Evolutionary conservation across 2,329 filamentous ascomycete genomes (phyloP).

Genomic region (Talaromyces sp.): DNA sequence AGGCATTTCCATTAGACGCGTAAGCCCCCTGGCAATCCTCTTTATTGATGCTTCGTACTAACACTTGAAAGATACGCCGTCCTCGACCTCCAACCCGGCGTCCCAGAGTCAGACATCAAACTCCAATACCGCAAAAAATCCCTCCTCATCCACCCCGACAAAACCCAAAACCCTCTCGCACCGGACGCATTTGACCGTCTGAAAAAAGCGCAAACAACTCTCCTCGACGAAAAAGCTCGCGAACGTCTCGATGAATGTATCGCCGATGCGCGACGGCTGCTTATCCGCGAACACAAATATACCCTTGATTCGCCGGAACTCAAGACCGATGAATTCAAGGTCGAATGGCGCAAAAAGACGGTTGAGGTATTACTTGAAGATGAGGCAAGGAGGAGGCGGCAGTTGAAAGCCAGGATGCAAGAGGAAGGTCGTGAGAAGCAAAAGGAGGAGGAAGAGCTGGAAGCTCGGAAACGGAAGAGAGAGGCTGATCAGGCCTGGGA

Average conservation of each 20-base stretch:
- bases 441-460: slow-evolving; percentile 80
- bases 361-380: slow-evolving; percentile 89
- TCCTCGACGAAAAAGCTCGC: slow-evolving; percentile 93
- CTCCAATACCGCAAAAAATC: slow-evolving; percentile 92
- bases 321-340: slow-evolving; percentile 75
- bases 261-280: slow-evolving; percentile 88
- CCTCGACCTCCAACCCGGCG: slow-evolving; percentile 90
- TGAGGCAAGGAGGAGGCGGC: slow-evolving; percentile 77
- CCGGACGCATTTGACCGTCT: slow-evolving; percentile 95
- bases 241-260: slow-evolving; percentile 88
- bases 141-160: slow-evolving; percentile 98
- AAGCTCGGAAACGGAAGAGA: slow-evolving; percentile 77
- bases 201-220: slow-evolving; percentile 86
- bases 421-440: slow-evolving; percentile 90
- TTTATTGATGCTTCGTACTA: too few species aligned
- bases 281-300: slow-evolving; percentile 93
- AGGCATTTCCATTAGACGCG: slow-evolving; percentile 79
- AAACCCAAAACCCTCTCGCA: slow-evolving; percentile 84
- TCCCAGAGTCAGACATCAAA: slow-evolving; percentile 96
- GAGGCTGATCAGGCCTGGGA: slow-evolving; percentile 97
- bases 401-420: slow-evolving; percentile 91
- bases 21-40: slow-evolving; percentile 35
- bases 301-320: slow-evolving; percentile 83
- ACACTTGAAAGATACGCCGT: slow-evolving; percentile 70
- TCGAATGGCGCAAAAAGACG: slow-evolving; percentile 86